Percentiles rank a stretch among this genome's conserved stretches.
Conservation (phyloP, 148 eudicot species). For the Diospyros kaki region DNA sequence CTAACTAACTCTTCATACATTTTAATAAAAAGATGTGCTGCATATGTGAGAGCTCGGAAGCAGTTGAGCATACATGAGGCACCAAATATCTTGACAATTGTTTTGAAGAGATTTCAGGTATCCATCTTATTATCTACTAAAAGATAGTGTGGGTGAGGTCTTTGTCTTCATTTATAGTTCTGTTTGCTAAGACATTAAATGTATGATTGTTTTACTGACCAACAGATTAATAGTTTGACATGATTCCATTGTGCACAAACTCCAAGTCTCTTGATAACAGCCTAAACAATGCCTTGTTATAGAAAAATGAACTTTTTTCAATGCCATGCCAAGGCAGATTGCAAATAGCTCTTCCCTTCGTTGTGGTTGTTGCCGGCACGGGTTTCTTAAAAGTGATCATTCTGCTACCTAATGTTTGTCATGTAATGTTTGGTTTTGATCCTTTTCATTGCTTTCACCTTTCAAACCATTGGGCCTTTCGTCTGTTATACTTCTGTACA, state of each 20-base stretch:
- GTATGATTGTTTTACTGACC: not conserved
- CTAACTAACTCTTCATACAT: conserved; percentile 12
- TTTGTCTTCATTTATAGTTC: not conserved
- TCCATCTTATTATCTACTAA: not conserved
- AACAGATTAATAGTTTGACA: not conserved
- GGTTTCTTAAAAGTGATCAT: too few species aligned
- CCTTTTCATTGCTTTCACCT: not conserved
- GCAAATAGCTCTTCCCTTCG: not conserved
- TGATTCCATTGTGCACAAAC: not conserved
- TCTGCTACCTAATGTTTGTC: too few species aligned
- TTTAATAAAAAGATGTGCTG: conserved; percentile 53
- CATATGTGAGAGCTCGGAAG: conserved; percentile 85
- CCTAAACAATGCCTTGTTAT: too few species aligned
- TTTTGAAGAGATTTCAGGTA: conserved; percentile 98
- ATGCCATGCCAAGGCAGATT: too few species aligned
- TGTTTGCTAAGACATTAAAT: not conserved
- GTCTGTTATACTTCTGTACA: not conserved
- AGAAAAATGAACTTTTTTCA: too few species aligned
- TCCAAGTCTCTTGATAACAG: not conserved
- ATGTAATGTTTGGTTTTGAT: too few species aligned
- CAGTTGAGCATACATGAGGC: conserved; percentile 89
- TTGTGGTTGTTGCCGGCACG: too few species aligned
- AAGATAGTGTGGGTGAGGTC: not conserved
- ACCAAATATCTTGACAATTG: conserved; percentile 89
- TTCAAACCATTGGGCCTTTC: not conserved